A percentile compares a stretch with the other conserved stretches of the same genome.
Evolutionary conservation across 495 filamentous ascomycete species (phyloP).

Genomic region (Neurospora cerealis): DNA sequence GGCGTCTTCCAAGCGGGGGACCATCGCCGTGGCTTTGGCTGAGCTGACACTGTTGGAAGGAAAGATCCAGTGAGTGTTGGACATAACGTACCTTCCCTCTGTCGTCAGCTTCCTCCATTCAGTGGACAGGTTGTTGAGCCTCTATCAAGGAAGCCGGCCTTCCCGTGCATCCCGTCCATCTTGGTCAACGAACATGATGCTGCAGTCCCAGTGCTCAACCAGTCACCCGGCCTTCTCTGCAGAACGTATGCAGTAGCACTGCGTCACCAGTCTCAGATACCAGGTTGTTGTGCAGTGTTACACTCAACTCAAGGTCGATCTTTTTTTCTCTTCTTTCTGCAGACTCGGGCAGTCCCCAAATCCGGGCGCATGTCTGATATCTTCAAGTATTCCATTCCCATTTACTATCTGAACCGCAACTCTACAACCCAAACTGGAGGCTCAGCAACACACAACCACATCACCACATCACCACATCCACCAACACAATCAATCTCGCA

Average conservation of each 20-base stretch:
- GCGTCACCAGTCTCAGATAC: background rate
- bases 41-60: background rate
- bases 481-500: conserved; percentile 8
- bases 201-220: background rate
- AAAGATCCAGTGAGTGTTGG: background rate
- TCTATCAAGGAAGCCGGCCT: background rate
- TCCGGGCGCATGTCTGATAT: background rate
- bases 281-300: background rate
- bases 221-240: background rate
- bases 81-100: background rate
- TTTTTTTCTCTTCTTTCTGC: background rate
- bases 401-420: background rate
- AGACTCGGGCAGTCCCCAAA: background rate
- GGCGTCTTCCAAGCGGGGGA: background rate
- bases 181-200: background rate
- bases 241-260: background rate
- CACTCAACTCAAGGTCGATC: background rate
- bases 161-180: background rate
- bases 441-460: conserved; percentile 2
- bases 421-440: background rate
- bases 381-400: background rate
- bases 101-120: background rate
- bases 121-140: background rate
- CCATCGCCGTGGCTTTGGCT: background rate
- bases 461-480: no score